Evolutionary conservation across 257 asterid genomes (phyloP), one percentile per base, ranked within the genome.

Genomic region (Craterostigma plantagineum): DNA sequence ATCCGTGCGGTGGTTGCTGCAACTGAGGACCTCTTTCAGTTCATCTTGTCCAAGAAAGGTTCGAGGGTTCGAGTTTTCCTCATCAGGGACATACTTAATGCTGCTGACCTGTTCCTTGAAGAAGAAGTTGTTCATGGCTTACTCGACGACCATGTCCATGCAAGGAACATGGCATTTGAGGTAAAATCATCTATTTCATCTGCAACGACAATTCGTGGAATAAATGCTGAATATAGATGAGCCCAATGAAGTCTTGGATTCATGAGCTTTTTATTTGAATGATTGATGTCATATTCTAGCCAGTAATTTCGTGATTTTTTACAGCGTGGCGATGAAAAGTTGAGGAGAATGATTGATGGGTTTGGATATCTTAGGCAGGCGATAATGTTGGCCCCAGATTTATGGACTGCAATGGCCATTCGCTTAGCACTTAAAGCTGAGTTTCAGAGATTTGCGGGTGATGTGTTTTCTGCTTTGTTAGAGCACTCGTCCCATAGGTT

Each of bases 1-100:
- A 87, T 87, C 69, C 75, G 57, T 9, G 79, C 92, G 11, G 97
- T 87, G 41, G 97, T 76, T 36, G 55, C 95, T 52, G 95, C 97
- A 38, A 70, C 93, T 0, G 97, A 87, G 69, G 95, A 87, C 63
- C 90, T 87, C 40, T 68, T 87, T 57, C 66, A 64, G 27, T 87
- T 87, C 55, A 74, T 87, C 49, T 57, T 87, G 61, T 87, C 97
- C 15, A 73, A 66, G 35, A 82, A 76, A 51, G 97, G 97, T 43
- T 69, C 76, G 11, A 67, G 83, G 61, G 82, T 87, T 15, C 95
- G 79, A 42, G 86, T 82, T 47, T 77, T 68, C 70, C 81, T 87
- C 38, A 46, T 87, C 48, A 68, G 78, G 65, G 93, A 87, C 67
- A 64, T 87, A 18, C 63, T 87, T 4, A 37, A 16, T 38, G 92